Evolutionary conservation across 352 stramenopile species (phyloP).

Genomic region (Pythium rishiriense): DNA sequence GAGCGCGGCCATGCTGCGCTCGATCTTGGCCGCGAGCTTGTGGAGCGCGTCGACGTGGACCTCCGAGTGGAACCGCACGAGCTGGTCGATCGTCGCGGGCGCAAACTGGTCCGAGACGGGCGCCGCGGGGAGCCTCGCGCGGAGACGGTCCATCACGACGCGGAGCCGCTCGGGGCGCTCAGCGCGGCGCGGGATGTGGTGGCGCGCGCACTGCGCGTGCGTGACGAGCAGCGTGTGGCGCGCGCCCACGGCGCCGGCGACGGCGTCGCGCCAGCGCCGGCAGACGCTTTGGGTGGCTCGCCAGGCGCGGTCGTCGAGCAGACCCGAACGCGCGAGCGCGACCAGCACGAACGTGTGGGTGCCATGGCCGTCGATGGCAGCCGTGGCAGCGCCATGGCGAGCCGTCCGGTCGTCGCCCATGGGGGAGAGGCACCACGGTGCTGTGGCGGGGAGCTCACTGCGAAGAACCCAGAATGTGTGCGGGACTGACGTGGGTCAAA

Average conservation of each 20-base stretch:
- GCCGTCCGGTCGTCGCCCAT: background rate
- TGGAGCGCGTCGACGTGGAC: conserved; percentile 58
- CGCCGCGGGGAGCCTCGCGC: conserved; percentile 37
- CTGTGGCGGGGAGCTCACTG: too few relatives aligned
- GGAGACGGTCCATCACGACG: conserved; percentile 39
- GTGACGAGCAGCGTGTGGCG: conserved; percentile 44
- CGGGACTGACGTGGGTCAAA: background rate
- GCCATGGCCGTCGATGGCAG: background rate
- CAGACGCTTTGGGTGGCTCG: conserved; percentile 19
- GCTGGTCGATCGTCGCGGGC: conserved; percentile 43
- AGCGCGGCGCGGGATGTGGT: conserved; percentile 39
- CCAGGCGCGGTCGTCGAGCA: conserved; percentile 6
- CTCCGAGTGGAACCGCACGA: conserved; percentile 57
- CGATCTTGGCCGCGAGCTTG: conserved; percentile 56
- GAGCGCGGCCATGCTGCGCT: conserved; percentile 55
- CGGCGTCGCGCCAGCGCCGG: conserved; percentile 32
- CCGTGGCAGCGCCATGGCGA: background rate
- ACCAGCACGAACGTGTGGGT: conserved; percentile 8
- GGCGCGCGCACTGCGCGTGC: conserved; percentile 47
- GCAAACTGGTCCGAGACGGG: conserved; percentile 28
- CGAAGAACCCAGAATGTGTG: too few relatives aligned
- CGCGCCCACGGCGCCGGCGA: conserved; percentile 31
- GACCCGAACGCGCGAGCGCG: conserved; percentile 8
- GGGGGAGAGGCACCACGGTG: background rate
- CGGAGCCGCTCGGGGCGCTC: conserved; percentile 61